Percentiles rank a stretch among this genome's conserved stretches.
Conservation (phyloP, 306 rosid species). For the Betula pendula region DNA sequence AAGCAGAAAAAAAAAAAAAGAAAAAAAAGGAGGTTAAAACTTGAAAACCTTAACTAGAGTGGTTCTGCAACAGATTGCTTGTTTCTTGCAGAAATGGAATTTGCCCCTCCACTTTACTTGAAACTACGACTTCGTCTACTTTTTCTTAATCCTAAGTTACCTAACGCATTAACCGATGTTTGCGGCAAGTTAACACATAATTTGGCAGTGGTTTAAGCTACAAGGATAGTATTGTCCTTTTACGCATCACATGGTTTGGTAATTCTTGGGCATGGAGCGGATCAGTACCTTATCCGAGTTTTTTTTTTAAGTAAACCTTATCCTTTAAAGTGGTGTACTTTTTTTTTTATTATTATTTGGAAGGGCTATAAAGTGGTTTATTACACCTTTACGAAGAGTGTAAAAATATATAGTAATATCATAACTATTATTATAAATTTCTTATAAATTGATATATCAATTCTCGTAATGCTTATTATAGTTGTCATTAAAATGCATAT, state of each 20-base stretch:
- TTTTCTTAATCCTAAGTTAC: not conserved
- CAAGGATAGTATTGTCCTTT: not conserved
- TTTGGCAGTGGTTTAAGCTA: not conserved
- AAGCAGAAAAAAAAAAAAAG: too few relatives aligned
- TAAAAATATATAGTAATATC: too few relatives aligned
- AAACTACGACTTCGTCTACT: not conserved
- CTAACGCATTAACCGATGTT: not conserved
- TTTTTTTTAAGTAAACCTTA: too few relatives aligned
- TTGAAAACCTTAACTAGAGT: not conserved
- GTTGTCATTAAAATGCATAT: too few relatives aligned
- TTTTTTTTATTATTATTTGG: too few relatives aligned
- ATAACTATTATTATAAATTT: too few relatives aligned
- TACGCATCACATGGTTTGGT: not conserved
- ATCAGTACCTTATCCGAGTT: not conserved
- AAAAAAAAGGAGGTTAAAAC: too few relatives aligned
- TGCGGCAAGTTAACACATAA: not conserved
- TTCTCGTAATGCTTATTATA: too few relatives aligned
- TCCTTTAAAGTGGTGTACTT: too few relatives aligned
- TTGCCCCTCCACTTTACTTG: not conserved
- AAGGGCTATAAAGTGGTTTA: too few relatives aligned
- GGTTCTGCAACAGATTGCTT: not conserved
- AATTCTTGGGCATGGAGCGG: not conserved
- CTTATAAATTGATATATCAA: too few relatives aligned
- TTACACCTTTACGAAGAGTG: too few relatives aligned
- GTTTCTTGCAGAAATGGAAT: not conserved